phyloP scores from a whole-genome alignment of 2,329 filamentous ascomycete species.

The Hirsutella minnesotensis region DNA sequence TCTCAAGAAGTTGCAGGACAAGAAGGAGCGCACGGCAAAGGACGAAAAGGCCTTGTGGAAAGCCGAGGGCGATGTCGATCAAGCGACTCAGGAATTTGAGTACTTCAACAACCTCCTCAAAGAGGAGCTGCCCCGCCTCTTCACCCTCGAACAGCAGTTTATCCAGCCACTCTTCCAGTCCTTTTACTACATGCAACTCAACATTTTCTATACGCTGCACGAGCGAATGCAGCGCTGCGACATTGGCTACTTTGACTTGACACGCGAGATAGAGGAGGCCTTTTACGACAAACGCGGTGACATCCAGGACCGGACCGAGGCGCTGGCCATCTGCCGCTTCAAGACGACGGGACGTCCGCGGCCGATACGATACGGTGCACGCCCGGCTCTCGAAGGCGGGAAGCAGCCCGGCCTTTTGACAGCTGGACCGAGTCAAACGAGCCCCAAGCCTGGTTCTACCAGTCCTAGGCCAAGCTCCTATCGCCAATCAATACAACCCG shows the following conservation, averaged over 20 bases:
- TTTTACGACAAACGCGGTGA: constrained; percentile 84
- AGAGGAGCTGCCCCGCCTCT: constrained; percentile 87
- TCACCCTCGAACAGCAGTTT: constrained; percentile 81
- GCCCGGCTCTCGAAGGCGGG: constrained; percentile 36
- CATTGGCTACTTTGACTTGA: constrained; percentile 94
- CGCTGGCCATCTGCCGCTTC: constrained; percentile 76
- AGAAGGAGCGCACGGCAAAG: constrained; percentile 92
- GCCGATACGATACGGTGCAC: constrained; percentile 46
- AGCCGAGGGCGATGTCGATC: constrained; percentile 81
- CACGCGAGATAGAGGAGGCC: constrained; percentile 79
- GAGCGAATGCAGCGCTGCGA: constrained; percentile 96
- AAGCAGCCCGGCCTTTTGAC: constrained; percentile 41
- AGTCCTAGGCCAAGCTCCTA: constrained; percentile 15
- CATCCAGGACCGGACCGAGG: constrained; percentile 74
- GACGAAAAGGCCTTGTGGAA: constrained; percentile 97
- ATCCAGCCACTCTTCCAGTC: constrained; percentile 96
- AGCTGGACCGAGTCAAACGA: constrained; percentile 22
- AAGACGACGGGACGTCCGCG: constrained; percentile 69
- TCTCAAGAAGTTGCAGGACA: constrained; percentile 91
- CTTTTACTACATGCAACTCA: constrained; percentile 99
- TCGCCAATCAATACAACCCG: constrained; percentile 25
- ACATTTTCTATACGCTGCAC: constrained; percentile 97
- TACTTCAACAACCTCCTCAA: constrained; percentile 97
- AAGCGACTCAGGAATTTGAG: constrained; percentile 89
- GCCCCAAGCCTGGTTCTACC: constrained; percentile 15